Percentiles rank a stretch among this genome's conserved stretches.
Conservation (phyloP, 768 basidiomycete genomes). For the Suillus lakei region DNA sequence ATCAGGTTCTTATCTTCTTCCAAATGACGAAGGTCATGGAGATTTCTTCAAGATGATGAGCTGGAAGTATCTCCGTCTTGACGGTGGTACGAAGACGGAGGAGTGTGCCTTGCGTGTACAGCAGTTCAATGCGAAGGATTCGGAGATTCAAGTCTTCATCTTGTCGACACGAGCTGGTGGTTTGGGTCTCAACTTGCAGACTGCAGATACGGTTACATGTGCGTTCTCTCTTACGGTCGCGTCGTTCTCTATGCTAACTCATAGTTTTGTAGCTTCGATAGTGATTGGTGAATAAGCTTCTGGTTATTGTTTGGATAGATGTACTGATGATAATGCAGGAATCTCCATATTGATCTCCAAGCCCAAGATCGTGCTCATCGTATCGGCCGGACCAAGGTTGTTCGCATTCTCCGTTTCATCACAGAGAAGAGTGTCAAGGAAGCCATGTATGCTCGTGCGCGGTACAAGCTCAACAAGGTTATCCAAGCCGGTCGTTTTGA, state of each 20-base stretch:
- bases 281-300: slow-evolving; percentile 57
- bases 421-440: slow-evolving; percentile 99
- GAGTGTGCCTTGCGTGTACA: slow-evolving; percentile 89
- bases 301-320: not conserved
- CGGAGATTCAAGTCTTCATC: slow-evolving; percentile 90
- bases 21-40: slow-evolving; percentile 99
- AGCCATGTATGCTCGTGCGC: slow-evolving; percentile 94
- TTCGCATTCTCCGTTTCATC: slow-evolving; percentile 95
- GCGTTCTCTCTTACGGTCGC: slow-evolving; percentile 33
- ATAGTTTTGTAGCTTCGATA: slow-evolving; percentile 63
- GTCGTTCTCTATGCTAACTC: slow-evolving; percentile 16
- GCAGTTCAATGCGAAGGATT: slow-evolving; percentile 87
- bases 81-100: slow-evolving; percentile 95
- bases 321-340: slow-evolving; percentile 53
- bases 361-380: slow-evolving; percentile 99
- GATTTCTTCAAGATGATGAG: slow-evolving; percentile 90
- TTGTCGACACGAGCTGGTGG: slow-evolving; percentile 94
- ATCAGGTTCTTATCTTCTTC: slow-evolving; percentile 96
- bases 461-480: slow-evolving; percentile 97
- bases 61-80: slow-evolving; percentile 89
- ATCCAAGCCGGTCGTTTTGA: slow-evolving; percentile 99
- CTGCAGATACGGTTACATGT: slow-evolving; percentile 96
- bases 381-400: slow-evolving; percentile 98
- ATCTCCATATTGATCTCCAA: slow-evolving; percentile 98
- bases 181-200: slow-evolving; percentile 92